A percentile compares a stretch with the other conserved stretches of the same genome.
phyloP scores from a whole-genome alignment of 257 asterid species.

The Nicotiana obtusifolia region DNA sequence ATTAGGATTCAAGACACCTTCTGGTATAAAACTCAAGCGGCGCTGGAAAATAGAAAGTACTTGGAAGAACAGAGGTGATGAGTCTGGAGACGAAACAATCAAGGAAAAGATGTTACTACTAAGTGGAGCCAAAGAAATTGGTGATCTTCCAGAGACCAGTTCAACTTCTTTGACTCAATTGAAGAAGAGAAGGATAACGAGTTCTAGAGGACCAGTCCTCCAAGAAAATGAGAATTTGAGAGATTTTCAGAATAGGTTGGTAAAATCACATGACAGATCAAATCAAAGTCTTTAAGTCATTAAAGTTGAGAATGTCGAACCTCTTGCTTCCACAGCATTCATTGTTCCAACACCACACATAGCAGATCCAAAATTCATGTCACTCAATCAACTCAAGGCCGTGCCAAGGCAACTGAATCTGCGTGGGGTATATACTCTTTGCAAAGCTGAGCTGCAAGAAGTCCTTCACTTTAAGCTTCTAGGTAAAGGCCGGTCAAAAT shows the following conservation, averaged over 20 bases:
- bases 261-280: not conserved
- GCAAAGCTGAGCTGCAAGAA: slow-evolving; percentile 29
- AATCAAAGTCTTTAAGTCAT: not conserved
- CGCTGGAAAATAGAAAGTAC: slow-evolving; percentile 5
- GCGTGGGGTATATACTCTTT: slow-evolving; percentile 21
- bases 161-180: slow-evolving; percentile 10
- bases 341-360: not conserved
- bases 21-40: slow-evolving; percentile 12
- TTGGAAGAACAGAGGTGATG: not conserved
- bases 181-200: slow-evolving; percentile 6
- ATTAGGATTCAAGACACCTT: slow-evolving; percentile 15
- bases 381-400: slow-evolving; percentile 23
- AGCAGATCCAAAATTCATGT: slow-evolving; percentile 7
- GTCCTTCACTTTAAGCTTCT: not conserved
- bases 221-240: slow-evolving; percentile 9
- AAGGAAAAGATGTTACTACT: not conserved
- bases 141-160: slow-evolving; percentile 9
- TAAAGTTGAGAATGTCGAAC: slow-evolving; percentile 8
- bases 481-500: not conserved
- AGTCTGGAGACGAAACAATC: not conserved
- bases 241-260: slow-evolving; percentile 4
- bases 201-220: slow-evolving; percentile 4
- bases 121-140: slow-evolving; percentile 8
- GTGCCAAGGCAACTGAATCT: slow-evolving; percentile 32
- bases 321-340: slow-evolving; percentile 5